Base-by-base conservation (phyloP, 768 basidiomycete species). In the Plicaturopsis crispa region DNA sequence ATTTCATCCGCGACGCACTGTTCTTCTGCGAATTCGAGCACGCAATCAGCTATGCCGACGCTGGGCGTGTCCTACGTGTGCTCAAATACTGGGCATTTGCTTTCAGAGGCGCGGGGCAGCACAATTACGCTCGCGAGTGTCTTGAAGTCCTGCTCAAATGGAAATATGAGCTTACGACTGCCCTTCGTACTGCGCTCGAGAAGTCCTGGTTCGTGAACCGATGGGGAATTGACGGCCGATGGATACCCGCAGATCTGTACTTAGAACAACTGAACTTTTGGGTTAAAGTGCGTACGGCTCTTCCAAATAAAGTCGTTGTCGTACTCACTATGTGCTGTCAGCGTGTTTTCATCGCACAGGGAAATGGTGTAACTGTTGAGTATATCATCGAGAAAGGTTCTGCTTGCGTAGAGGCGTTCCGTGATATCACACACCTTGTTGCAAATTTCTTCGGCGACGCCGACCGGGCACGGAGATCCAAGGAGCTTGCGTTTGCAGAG, bases 71-170 rank as follows among this genome's bases (percentile, higher is more conserved):
- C 14, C 35, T 57, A 2, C 41, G 44, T 0, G 48, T 57, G 2
- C 42, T 61, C 13, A 51, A 56, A 34, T 50, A 45, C 17, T 55
- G 52, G 48, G 43, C 47, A 1, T 47, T 60, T 19, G 17, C 41
- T 10, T 62, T 57, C 33, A 50, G 56, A 5, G 62, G 60, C 2
- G 57, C 52, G 16, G 50, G 56, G 2, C 54, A 44, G 13, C 51
- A 55, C 23, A 65, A 65, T 34, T 62, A 65, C 36, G 61, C 56
- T 5, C 36, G 52, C 10, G 55, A 60, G 37, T 56, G 50, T 26
- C 41, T 39, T 6, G 47, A 58, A 24, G 28, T 54, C 0, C 16
- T 52, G 3, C 7, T 52, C 7, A 33, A 35, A 10, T 49, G 35
- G 33, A 48, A 51, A 28, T 50, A 50, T 36, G 52, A 57, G 38